Conservation (phyloP, 2,329 filamentous ascomycete genomes). For the Xylaria multiplex region DNA sequence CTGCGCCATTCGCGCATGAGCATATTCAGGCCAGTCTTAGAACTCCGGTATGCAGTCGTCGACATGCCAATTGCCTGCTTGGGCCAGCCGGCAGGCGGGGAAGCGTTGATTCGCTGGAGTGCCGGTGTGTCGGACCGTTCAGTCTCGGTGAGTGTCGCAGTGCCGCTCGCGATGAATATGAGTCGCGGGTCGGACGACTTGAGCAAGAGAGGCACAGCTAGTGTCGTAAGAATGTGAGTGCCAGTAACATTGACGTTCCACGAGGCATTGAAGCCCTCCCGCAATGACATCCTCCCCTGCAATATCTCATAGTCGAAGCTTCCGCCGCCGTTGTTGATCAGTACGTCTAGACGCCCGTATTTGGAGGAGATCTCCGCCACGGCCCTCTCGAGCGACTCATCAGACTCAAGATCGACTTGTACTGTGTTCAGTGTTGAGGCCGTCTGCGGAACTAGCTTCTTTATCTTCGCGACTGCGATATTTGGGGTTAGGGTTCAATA, state of each 20-base stretch:
- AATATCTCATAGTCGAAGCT: slow-evolving; percentile 50
- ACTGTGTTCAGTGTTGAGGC: slow-evolving; percentile 53
- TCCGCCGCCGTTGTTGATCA: slow-evolving; percentile 62
- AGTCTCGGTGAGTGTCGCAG: slow-evolving; percentile 49
- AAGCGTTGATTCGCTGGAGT: slow-evolving; percentile 38
- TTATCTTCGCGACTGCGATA: slow-evolving; percentile 45
- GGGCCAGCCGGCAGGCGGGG: slow-evolving; percentile 53
- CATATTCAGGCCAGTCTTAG: slow-evolving; percentile 61
- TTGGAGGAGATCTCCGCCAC: slow-evolving; percentile 51
- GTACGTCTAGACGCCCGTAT: slow-evolving; percentile 55
- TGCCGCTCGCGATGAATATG: slow-evolving; percentile 59
- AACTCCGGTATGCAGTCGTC: slow-evolving; percentile 50
- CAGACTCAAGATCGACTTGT: slow-evolving; percentile 59
- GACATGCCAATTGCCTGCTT: slow-evolving; percentile 45
- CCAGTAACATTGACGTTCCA: slow-evolving; percentile 58
- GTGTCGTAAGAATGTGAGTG: slow-evolving; percentile 51
- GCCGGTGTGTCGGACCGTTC: slow-evolving; percentile 38
- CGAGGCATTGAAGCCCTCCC: slow-evolving; percentile 54
- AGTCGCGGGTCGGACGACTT: slow-evolving; percentile 56
- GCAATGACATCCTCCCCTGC: slow-evolving; percentile 45
- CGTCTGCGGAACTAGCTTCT: slow-evolving; percentile 51
- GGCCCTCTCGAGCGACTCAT: slow-evolving; percentile 57
- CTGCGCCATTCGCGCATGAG: slow-evolving; percentile 58
- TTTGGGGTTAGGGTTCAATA: slow-evolving; percentile 2
- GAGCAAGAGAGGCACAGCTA: slow-evolving; percentile 55